Base-by-base conservation (phyloP, 2,329 filamentous ascomycete genomes). In the Ceratocystis lukuohia region DNA sequence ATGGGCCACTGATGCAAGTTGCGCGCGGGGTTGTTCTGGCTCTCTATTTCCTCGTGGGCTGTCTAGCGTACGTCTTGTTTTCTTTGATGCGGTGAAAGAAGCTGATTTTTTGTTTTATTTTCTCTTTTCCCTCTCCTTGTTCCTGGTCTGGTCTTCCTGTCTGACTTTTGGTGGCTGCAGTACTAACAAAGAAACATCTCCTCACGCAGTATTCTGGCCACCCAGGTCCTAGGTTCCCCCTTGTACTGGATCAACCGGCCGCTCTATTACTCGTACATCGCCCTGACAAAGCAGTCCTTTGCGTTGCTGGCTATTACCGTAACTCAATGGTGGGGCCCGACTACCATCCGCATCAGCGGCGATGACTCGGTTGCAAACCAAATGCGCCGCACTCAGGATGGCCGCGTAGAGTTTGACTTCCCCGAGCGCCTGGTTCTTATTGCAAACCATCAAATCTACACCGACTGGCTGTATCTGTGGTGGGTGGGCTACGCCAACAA, bases 391-490 rank as follows among this genome's bases (percentile, higher is more conserved):
- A 87, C 84, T 5, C 75, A 80, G 2, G 88, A 91, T 72, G 91
- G 91, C 15, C 83, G 85, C 65, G 81, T 95, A 45, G 80, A 91
- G 71, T 91, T 89, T 74, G 80, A 84, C 70, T 96, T 96, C 70
- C 89, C 91, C 0, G 87, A 94, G 72, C 83, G 91, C 62, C 78
- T 95, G 72, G 82, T 96, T 30, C 78, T 96, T 76, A 89, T 95
- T 74, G 90, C 91, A 30, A 96, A 96, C 73, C 91, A 96, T 73
- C 89, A 94, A 82, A 86, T 95, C 64, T 95, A 96, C 73, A 93
- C 90, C 7, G 90, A 96, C 76, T 96, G 90, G 91, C 76, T 95
- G 7, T 96, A 96, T 73, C 82, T 96, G 6, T 96, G 91, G 91
- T 96, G 91, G 91, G 86, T 91, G 30, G 89, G 86, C n/a, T 96